Base-by-base conservation (phyloP, 164 flowering plant species). In the Euptelea pleiosperma region DNA sequence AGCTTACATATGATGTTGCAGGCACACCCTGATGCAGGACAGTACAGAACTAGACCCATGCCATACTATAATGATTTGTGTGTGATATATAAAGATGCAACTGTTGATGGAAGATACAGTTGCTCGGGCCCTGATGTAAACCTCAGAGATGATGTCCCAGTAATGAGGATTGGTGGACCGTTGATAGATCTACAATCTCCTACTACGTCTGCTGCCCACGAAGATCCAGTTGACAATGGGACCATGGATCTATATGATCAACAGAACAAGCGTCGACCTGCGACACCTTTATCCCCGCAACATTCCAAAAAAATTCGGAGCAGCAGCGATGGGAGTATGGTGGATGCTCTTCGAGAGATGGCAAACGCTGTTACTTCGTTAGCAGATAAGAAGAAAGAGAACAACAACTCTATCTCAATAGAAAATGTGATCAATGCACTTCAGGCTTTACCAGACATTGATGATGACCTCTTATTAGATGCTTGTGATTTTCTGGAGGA, bases 401-500 rank as follows among this genome's bases (percentile, higher is more conserved):
- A 64, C 21, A 70, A 63, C 46, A 64, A 55, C 54, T 62, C 66
- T 7, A 6, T 67, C 12, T 52, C 77, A 1, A 65, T 73, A 35
- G 85, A 77, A 70, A 58, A 30, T 26, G 85, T 77, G 12, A 50
- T 81, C 58, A 64, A 62, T 54, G 85, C 75, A 1, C 61, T 83
- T 6, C 85, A 83, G 68, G 77, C 75, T 24, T 66, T 81, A 15
- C 81, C 83, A 25, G 82, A 79, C 28, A 73, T 81, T 72, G 84
- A 83, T 63, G 85, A 83, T 51, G 85, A 81, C 39, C 78, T 83
- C 46, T 49, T 83, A 22, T 46, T 83, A 45, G 85, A 83, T 66
- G 85, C 89, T 2, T 81, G 84, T 45, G 85, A 83, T 63, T 67
- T 81, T 11, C 56, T 81, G 15, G 85, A 83, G 68, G 89, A 83